phyloP scores from a whole-genome alignment of 129 eudicot genomes.

The Sambucus nigra region DNA sequence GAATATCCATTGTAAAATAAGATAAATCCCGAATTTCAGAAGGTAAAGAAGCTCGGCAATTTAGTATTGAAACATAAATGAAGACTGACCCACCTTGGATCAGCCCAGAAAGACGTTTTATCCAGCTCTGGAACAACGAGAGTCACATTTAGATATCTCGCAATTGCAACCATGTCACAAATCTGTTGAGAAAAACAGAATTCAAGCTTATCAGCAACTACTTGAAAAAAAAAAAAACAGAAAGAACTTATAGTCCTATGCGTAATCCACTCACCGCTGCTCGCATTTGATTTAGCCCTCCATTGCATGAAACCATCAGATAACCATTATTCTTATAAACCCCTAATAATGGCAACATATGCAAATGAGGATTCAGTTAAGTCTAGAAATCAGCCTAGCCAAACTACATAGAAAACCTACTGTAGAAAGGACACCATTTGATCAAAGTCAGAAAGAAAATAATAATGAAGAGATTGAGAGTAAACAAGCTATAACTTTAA shows the following conservation, averaged over 20 bases:
- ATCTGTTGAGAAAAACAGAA: constrained; percentile 37
- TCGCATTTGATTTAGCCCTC: constrained; percentile 98
- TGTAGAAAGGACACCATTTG: too few relatives aligned
- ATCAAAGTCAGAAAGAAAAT: too few relatives aligned
- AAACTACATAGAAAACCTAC: too few relatives aligned
- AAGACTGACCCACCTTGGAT: constrained; percentile 60
- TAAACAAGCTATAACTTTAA: neutral
- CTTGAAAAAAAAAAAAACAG: neutral
- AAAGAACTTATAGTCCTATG: neutral
- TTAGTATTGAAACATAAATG: too few relatives aligned
- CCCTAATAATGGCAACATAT: constrained; percentile 37
- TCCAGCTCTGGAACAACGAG: constrained; percentile 93
- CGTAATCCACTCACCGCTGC: constrained; percentile 69
- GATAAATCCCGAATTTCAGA: neutral
- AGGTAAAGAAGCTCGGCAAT: constrained; percentile 1
- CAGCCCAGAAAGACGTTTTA: constrained; percentile 96
- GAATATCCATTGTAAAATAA: neutral
- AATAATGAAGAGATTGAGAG: too few relatives aligned
- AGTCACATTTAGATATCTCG: constrained; percentile 90
- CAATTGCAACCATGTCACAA: constrained; percentile 98
- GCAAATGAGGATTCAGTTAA: constrained; percentile 5
- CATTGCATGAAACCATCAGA: constrained; percentile 92
- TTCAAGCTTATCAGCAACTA: neutral
- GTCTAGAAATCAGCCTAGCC: neutral
- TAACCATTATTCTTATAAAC: constrained; percentile 97